Conservation (phyloP, 257 asterid genomes). For the Oldenlandia corymbosa region DNA sequence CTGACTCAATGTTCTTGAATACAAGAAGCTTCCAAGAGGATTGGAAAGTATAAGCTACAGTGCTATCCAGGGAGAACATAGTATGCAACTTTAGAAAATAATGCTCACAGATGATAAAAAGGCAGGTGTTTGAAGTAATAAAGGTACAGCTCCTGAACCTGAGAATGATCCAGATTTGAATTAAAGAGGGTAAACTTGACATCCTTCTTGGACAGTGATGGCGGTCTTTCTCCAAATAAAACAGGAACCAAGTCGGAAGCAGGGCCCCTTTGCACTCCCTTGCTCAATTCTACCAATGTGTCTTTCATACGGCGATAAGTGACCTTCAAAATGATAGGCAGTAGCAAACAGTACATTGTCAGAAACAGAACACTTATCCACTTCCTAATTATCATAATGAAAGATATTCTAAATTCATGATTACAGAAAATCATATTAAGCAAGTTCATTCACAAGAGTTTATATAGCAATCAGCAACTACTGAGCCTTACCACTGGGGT, state of each 20-base stretch:
- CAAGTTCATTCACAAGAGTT: not conserved
- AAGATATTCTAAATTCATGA: not conserved
- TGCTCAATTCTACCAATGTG: constrained; percentile 75
- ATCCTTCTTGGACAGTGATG: constrained; percentile 62
- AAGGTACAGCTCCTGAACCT: constrained; percentile 42
- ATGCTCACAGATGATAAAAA: not conserved
- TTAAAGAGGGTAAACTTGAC: constrained; percentile 59
- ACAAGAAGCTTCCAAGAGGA: not conserved
- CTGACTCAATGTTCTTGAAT: not conserved
- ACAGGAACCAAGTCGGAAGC: constrained; percentile 91
- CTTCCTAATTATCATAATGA: not conserved
- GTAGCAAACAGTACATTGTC: constrained; percentile 4
- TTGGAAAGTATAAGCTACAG: not conserved
- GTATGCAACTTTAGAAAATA: not conserved
- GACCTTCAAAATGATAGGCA: constrained; percentile 46
- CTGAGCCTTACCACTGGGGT: too few relatives aligned
- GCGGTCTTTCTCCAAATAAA: constrained; percentile 81
- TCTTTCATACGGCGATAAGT: constrained; percentile 93
- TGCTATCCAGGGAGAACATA: not conserved
- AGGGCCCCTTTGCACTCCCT: constrained; percentile 88
- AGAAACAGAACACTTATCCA: not conserved
- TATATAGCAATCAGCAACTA: not conserved
- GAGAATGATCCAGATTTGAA: constrained; percentile 78
- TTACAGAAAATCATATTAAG: not conserved
- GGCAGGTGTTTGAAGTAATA: not conserved